Evolutionary conservation across 345 rosid species (phyloP), one percentile per base, ranked within the genome.

Genomic region (Citrus cavaleriei): DNA sequence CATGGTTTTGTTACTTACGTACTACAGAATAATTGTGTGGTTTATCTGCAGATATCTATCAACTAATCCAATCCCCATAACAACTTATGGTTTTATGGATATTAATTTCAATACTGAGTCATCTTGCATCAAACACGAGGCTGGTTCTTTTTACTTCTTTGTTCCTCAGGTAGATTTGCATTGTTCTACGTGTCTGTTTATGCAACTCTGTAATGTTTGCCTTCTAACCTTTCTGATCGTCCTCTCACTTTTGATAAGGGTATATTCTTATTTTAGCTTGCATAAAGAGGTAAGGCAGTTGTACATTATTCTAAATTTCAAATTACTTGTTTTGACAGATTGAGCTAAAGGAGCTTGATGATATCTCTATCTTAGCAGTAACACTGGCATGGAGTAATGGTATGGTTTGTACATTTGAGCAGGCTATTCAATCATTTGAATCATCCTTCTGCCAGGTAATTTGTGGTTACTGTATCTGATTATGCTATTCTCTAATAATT

Each of bases 1-100:
- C 51, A 46, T 65, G 9, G 60, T 81, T 57, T 78, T 76, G 37
- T 7, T 71, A 66, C 49, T 82, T 32, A 67, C 58, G 75, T 78
- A 71, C 82, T 93, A 83, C 85, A 69, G 63, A 82, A 79, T 77
- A 77, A 79, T 25, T 59, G 51, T 57, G 54, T 85, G 66, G 42
- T 81, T 80, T 83, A 63, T 74, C 79, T 89, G 92, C 95, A 95
- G 98, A 88, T 89, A 83, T 81, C 89, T 95, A 78, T 86, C 91
- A 83, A 91, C 87, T 86, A 93, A 89, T 82, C 88, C 95, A 55
- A 68, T 77, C 80, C 55, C 67, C 73, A 69, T 91, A 77, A 90
- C 85, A 73, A 79, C 91, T 71, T 95, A 93, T 81, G 98, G 98
- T 66, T 93, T 93, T 85, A 42, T 84, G 87, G 92, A 93, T 86